These are phyloP conservation scores for Colletotrichum salicis DNA, from an alignment of 2,329 filamentous ascomycete genomes.

Conservation along the genomic window DNA sequence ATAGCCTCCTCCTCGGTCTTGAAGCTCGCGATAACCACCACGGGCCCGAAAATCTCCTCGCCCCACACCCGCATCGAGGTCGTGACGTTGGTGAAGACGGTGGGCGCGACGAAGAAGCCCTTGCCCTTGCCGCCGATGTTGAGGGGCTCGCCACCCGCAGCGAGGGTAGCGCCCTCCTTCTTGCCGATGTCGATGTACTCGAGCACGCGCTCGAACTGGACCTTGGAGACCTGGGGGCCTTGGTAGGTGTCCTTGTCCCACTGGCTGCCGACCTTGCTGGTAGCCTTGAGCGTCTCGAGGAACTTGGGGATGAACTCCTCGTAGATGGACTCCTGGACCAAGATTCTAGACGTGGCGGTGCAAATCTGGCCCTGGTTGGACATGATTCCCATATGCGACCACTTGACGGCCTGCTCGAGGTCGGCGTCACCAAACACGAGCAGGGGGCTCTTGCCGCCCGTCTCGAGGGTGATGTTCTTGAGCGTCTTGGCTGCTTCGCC, in stretches of 20 bases:
- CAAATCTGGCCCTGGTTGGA: slow-evolving; percentile 74
- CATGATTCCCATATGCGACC: slow-evolving; percentile 62
- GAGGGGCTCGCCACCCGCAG: slow-evolving; percentile 64
- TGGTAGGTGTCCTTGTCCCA: slow-evolving; percentile 77
- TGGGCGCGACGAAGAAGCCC: slow-evolving; percentile 59
- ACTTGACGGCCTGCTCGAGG: slow-evolving; percentile 74
- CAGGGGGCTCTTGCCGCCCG: slow-evolving; percentile 73
- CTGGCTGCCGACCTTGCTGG: slow-evolving; percentile 74
- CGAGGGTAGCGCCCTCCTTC: slow-evolving; percentile 73
- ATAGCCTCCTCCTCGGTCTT: slow-evolving; percentile 55
- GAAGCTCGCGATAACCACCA: slow-evolving; percentile 55
- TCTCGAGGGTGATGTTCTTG: slow-evolving; percentile 75
- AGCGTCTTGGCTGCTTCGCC: slow-evolving; percentile 73
- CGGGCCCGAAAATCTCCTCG: slow-evolving; percentile 60
- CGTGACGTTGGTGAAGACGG: slow-evolving; percentile 56
- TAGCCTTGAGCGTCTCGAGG: slow-evolving; percentile 64
- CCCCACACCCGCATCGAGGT: slow-evolving; percentile 55
- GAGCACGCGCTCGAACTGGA: slow-evolving; percentile 77
- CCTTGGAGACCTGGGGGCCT: slow-evolving; percentile 78
- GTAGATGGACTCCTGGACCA: slow-evolving; percentile 70
- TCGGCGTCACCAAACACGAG: slow-evolving; percentile 75
- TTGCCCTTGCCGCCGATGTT: slow-evolving; percentile 47
- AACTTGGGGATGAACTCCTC: slow-evolving; percentile 74
- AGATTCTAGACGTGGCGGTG: slow-evolving; percentile 72
- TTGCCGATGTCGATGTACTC: slow-evolving; percentile 77